Conservation (phyloP, 345 rosid species). For the Arabidopsis thaliana region DNA sequence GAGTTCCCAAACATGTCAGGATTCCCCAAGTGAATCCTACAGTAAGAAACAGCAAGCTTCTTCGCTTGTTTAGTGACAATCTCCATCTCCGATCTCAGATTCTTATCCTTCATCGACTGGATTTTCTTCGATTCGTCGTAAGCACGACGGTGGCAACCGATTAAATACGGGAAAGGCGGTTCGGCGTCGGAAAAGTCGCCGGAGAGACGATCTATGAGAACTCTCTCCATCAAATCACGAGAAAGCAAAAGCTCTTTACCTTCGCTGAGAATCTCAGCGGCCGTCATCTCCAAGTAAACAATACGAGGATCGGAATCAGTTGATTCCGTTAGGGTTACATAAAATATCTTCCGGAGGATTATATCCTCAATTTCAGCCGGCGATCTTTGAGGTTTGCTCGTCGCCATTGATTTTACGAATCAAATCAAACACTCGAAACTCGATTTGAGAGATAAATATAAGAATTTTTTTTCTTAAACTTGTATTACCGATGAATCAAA, state of each 20-base stretch:
- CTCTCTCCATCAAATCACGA: constrained; percentile 79
- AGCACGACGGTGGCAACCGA: constrained; percentile 82
- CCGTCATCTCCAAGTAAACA: constrained; percentile 77
- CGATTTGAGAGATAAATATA: neutral
- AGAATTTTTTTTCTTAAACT: neutral
- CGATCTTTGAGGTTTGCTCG: constrained; percentile 66
- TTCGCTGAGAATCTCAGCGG: constrained; percentile 97
- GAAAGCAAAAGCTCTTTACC: constrained; percentile 67
- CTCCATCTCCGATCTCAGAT: constrained; percentile 71
- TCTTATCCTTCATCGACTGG: constrained; percentile 79
- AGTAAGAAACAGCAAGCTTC: constrained; percentile 76
- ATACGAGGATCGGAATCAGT: constrained; percentile 54
- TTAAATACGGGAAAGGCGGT: constrained; percentile 68
- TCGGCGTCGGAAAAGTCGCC: constrained; percentile 65
- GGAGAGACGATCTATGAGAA: constrained; percentile 81
- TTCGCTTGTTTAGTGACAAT: constrained; percentile 61
- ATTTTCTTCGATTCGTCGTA: constrained; percentile 83
- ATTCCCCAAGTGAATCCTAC: constrained; percentile 74
- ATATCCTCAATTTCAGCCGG: constrained; percentile 86
- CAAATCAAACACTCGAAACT: constrained; percentile 19
- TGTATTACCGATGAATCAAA: constrained; percentile 13
- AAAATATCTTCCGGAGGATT: constrained; percentile 80
- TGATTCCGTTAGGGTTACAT: constrained; percentile 61
- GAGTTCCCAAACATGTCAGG: constrained; percentile 62
- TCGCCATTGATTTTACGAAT: constrained; percentile 53